phyloP scores from a whole-genome alignment of 2,329 filamentous ascomycete species.

The Xylaria sp. region DNA sequence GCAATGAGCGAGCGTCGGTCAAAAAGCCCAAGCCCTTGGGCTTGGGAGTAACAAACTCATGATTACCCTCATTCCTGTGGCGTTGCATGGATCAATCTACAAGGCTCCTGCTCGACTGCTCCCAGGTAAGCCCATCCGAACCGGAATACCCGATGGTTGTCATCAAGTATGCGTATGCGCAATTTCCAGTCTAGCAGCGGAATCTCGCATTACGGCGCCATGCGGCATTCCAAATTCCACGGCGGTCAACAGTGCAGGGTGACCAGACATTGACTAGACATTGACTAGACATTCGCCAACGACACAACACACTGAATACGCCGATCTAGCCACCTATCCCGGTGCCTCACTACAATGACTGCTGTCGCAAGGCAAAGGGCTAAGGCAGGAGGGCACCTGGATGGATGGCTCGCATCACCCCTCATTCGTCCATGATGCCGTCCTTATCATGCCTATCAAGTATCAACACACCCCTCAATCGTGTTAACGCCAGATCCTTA shows the following conservation, averaged over 20 bases:
- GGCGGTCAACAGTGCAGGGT: background rate
- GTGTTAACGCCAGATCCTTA: constrained; percentile 9
- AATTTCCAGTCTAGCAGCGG: background rate
- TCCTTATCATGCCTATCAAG: background rate
- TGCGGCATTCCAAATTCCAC: background rate
- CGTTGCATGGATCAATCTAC: background rate
- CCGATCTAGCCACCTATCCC: background rate
- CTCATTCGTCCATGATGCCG: constrained; percentile 10
- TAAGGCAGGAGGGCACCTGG: background rate
- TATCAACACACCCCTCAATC: background rate
- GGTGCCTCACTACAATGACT: background rate
- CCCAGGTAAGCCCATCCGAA: background rate
- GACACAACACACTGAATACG: background rate
- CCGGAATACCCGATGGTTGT: background rate
- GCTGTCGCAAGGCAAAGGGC: background rate
- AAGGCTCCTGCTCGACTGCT: background rate
- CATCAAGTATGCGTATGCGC: background rate
- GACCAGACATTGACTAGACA: background rate
- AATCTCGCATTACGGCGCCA: background rate
- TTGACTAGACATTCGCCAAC: too few relatives aligned
- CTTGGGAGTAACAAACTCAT: background rate
- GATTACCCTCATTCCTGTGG: background rate
- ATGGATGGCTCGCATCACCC: background rate
- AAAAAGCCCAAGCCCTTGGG: background rate
- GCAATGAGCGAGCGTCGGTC: constrained; percentile 4